Evolutionary conservation across 2,329 filamentous ascomycete species (phyloP), one percentile per base, ranked within the genome.

Genomic region (Acrocalymma vagum): DNA sequence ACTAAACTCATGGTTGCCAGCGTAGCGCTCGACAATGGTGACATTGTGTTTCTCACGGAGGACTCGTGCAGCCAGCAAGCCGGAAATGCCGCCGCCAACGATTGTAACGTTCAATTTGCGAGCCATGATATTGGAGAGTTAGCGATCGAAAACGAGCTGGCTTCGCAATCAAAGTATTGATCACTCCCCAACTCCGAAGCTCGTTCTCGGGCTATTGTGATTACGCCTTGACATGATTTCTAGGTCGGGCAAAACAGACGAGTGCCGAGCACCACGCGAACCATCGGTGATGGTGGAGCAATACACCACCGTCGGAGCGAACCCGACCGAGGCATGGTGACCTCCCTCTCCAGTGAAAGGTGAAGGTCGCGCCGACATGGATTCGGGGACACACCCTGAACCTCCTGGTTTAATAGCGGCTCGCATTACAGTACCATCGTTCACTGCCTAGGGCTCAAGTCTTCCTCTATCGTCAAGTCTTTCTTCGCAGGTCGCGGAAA

Each of bases 51-150:
- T 14, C 21, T 29, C 18, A 9, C 44, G 38, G 13, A 43, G 30
- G 10, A 48, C 30, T 13, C 32, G 22, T 33, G 43, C 43, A n/a
- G 43, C 43, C 11, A 30, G 23, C 13, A 42, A 25, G 6, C 43
- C 43, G 11, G 43, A 37, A 10, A 47, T 22, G 10, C 43, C 43
- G n/a, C 39, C 30, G 36, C 43, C 43, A 23, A 47, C 31, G 24
- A 47, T 42, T 2, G 25, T 35, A 15, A 47, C 29, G 3, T 28
- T 20, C 26, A 36, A 17, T 36, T 36, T 36, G 32, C 32, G 32
- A 36, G 32, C 32, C 32, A 36, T 36, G 32, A 36, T 36, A 23
- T 26, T 36, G 32, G 20, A 7, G 32, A 36, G 32, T 36, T 36
- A 26, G 13, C 32, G 21, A 36, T 36, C 32, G 32, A 36, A 36